These are phyloP conservation scores for Phoenix roebelenii DNA, from an alignment of 176 grass and related monocot genomes.

Conservation along the genomic window DNA sequence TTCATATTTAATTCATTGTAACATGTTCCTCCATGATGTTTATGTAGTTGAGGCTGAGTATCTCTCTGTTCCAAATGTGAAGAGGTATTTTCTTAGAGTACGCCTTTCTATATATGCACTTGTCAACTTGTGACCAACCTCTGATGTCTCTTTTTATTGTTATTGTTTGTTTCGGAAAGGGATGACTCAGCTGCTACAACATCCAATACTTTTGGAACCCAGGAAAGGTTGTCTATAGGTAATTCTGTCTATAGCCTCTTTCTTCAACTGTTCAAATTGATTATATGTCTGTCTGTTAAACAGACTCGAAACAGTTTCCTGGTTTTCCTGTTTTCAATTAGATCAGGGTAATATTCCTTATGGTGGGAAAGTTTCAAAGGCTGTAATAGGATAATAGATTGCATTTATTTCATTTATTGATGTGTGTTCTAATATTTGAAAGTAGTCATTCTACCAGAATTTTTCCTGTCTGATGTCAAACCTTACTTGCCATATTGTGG, in stretches of 20 bases:
- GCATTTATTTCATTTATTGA: no score
- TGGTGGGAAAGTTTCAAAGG: no score
- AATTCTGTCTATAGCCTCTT: neutral
- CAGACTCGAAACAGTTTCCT: neutral
- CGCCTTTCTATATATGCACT: no score
- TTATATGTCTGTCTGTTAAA: neutral
- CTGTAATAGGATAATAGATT: no score
- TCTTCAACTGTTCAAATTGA: neutral
- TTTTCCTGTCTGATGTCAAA: no score
- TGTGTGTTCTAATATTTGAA: no score
- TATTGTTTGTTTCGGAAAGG: constrained; percentile 20
- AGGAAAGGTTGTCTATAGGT: constrained; percentile 36
- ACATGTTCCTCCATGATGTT: constrained; percentile 4
- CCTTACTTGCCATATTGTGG: neutral
- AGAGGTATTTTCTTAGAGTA: constrained; percentile 32
- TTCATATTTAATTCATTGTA: neutral
- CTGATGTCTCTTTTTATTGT: no score
- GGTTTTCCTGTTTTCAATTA: no score
- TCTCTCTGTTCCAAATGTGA: constrained; percentile 59
- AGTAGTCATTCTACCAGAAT: no score
- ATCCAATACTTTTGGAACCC: constrained; percentile 45
- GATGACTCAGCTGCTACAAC: constrained; percentile 37
- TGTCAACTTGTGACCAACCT: no score
- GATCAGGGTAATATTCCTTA: no score
- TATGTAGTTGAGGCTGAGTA: constrained; percentile 68